Conservation (phyloP, 2,329 filamentous ascomycete genomes). For the Aspergillus sp. region DNA sequence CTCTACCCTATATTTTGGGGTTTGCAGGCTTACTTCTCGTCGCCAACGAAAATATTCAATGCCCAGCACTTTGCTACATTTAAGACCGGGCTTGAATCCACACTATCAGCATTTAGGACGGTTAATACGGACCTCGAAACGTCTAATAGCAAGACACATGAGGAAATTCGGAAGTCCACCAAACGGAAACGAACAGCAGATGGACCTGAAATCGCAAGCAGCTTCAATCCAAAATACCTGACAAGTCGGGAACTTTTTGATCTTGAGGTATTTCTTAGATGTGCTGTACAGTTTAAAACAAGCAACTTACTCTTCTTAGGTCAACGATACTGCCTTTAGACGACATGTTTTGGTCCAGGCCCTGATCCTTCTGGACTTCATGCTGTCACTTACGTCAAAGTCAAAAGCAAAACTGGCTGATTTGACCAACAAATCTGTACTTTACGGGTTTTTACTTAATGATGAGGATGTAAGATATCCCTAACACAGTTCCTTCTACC, state of each 20-base stretch:
- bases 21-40: slow-evolving; percentile 86
- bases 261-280: slow-evolving; percentile 65
- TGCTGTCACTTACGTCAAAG: slow-evolving; percentile 81
- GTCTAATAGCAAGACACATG: slow-evolving; percentile 57
- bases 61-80: slow-evolving; percentile 65
- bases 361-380: slow-evolving; percentile 89
- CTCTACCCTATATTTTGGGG: slow-evolving; percentile 95
- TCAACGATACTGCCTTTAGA: slow-evolving; percentile 91
- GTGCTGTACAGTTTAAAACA: slow-evolving; percentile 1
- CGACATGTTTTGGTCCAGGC: slow-evolving; percentile 93
- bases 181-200: slow-evolving; percentile 70
- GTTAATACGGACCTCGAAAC: slow-evolving; percentile 68
- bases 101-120: slow-evolving; percentile 72
- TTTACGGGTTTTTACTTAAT: slow-evolving; percentile 74
- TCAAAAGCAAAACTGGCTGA: slow-evolving; percentile 76
- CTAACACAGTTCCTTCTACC: background rate
- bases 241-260: slow-evolving; percentile 97
- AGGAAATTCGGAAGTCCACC: slow-evolving; percentile 63
- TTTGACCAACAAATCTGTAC: slow-evolving; percentile 80
- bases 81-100: slow-evolving; percentile 62
- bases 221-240: slow-evolving; percentile 96
- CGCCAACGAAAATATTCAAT: slow-evolving; percentile 81
- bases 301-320: slow-evolving; percentile 50
- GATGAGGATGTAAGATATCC: slow-evolving; percentile 71
- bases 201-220: slow-evolving; percentile 64